phyloP scores from a whole-genome alignment of 179 eudicot species.

The Beta macrorhiza region DNA sequence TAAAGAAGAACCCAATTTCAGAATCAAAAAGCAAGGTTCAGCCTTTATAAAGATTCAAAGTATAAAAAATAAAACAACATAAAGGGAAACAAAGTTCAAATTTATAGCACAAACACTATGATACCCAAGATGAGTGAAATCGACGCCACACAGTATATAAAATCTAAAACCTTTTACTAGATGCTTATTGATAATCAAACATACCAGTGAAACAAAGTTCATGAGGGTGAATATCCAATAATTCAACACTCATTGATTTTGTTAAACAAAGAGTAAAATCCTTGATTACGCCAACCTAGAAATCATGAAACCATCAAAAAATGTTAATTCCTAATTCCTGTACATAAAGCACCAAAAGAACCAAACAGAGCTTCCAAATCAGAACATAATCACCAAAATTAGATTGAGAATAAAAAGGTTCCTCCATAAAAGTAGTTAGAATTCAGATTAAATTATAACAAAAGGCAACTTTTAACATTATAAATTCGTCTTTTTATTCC shows the following conservation, averaged over 20 bases:
- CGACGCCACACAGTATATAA: neutral
- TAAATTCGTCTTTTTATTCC: too few species aligned
- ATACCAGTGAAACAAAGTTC: conserved; percentile 59
- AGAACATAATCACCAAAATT: neutral
- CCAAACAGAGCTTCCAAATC: neutral
- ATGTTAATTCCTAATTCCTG: neutral
- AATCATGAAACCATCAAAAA: neutral
- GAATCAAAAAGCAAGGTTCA: neutral
- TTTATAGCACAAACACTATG: neutral
- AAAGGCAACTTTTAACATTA: neutral
- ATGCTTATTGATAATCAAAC: conserved; percentile 18
- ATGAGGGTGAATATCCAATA: conserved; percentile 57
- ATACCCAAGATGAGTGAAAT: neutral
- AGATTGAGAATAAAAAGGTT: neutral
- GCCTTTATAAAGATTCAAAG: neutral
- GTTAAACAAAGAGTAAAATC: neutral
- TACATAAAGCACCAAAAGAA: neutral
- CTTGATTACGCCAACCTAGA: conserved; percentile 3
- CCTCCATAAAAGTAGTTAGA: neutral
- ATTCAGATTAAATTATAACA: neutral
- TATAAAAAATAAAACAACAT: neutral
- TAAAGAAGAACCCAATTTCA: neutral
- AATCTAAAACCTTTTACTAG: neutral
- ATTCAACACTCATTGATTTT: conserved; percentile 42
- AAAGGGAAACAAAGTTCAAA: neutral